phyloP scores from a whole-genome alignment of 2,329 filamentous ascomycete species.

The Ampelomyces quisqualis region DNA sequence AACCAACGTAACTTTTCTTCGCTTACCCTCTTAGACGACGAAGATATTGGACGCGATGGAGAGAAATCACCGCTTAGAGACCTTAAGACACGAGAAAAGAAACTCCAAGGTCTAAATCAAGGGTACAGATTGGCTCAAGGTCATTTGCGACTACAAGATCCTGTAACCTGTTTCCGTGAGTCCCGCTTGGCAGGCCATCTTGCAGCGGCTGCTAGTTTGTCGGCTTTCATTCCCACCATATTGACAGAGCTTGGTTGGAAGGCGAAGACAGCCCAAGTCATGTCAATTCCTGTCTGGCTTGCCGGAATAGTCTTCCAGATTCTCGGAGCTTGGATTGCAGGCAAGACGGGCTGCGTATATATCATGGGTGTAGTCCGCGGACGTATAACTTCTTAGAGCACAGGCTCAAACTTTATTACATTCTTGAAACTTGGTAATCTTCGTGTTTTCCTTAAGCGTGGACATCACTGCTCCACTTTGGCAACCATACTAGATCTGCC shows the following conservation, averaged over 20 bases:
- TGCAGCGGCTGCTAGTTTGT: conserved; percentile 36
- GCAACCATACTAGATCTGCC: too few species aligned
- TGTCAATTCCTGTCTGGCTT: conserved; percentile 41
- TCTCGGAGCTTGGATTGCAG: conserved; percentile 23
- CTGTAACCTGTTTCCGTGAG: conserved; percentile 58
- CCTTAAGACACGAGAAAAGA: conserved; percentile 50
- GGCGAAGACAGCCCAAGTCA: conserved; percentile 35
- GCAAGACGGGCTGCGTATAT: conserved; percentile 33
- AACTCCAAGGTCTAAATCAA: conserved; percentile 47
- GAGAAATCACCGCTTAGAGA: conserved; percentile 55
- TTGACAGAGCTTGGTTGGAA: conserved; percentile 38
- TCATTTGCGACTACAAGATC: conserved; percentile 58
- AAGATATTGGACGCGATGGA: conserved; percentile 53
- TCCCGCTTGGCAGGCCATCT: conserved; percentile 51
- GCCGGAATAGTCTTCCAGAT: conserved; percentile 30
- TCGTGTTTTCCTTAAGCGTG: too few species aligned
- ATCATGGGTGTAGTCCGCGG: too few species aligned
- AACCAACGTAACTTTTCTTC: too few species aligned
- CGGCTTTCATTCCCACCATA: conserved; percentile 38
- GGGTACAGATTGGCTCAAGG: conserved; percentile 50
- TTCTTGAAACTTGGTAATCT: too few species aligned
- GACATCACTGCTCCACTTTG: too few species aligned
- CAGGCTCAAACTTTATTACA: too few species aligned
- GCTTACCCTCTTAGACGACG: too few species aligned
- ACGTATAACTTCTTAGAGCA: too few species aligned